A percentile compares a stretch with the other conserved stretches of the same genome.
phyloP scores from a whole-genome alignment of 164 flowering plant species.

The Warburgia ugandensis region DNA sequence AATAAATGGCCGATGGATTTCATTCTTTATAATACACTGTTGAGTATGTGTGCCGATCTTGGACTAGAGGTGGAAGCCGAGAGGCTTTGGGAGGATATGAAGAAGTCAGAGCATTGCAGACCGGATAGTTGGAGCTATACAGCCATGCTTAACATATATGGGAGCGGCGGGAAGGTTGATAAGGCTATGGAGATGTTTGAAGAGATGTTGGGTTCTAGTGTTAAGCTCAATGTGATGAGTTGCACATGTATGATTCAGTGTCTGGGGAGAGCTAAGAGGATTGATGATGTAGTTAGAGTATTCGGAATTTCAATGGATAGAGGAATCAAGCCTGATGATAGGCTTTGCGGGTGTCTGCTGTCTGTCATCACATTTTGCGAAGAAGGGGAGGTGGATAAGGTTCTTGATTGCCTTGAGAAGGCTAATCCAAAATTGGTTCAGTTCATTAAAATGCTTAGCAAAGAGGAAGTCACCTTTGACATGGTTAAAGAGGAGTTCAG shows the following conservation, averaged over 20 bases:
- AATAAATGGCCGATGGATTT: conserved; percentile 86
- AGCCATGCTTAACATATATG: conserved; percentile 81
- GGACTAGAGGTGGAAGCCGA: conserved; percentile 86
- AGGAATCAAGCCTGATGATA: conserved; percentile 76
- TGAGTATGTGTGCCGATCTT: conserved; percentile 96
- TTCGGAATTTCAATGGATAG: conserved; percentile 32
- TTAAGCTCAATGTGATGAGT: conserved; percentile 78
- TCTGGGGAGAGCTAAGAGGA: conserved; percentile 57
- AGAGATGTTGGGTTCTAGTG: conserved; percentile 50
- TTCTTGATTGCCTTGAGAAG: conserved; percentile 46
- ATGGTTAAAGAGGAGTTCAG: conserved; percentile 55
- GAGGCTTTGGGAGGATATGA: conserved; percentile 80
- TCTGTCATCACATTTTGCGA: conserved; percentile 67
- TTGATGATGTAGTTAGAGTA: conserved; percentile 70
- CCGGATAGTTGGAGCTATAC: conserved; percentile 94
- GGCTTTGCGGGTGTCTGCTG: conserved; percentile 77
- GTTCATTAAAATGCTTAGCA: conserved; percentile 38
- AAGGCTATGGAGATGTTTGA: conserved; percentile 67
- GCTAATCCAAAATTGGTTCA: conserved; percentile 56
- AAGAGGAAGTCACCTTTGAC: conserved; percentile 35
- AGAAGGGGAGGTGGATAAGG: conserved; percentile 42
- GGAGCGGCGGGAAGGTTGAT: conserved; percentile 71
- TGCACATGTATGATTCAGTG: conserved; percentile 86
- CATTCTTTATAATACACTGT: conserved; percentile 69
- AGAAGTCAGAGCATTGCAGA: conserved; percentile 33